phyloP scores from a whole-genome alignment of 2,329 filamentous ascomycete genomes.

The Exophiala sideris region DNA sequence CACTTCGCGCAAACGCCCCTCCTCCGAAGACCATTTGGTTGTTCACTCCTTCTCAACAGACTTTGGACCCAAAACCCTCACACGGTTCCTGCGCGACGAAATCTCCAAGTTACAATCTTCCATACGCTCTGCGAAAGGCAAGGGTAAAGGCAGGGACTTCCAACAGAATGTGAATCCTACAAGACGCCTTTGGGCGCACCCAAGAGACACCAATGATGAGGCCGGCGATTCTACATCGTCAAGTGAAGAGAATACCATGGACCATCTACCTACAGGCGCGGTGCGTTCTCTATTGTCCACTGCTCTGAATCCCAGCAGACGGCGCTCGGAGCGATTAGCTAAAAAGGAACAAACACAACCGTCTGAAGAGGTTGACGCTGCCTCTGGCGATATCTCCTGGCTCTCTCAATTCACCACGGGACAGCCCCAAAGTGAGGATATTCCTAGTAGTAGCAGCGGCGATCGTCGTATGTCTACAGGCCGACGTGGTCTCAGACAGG shows the following conservation, averaged over 20 bases:
- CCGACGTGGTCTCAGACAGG: background rate
- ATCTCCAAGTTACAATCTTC: slow-evolving; percentile 9
- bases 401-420: background rate
- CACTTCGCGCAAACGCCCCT: background rate
- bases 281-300: background rate
- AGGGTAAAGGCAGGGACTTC: slow-evolving; percentile 14
- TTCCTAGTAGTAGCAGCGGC: too few relatives aligned
- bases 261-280: too few relatives aligned
- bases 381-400: background rate
- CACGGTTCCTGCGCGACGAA: slow-evolving; percentile 17
- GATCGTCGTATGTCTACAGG: too few relatives aligned
- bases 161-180: background rate
- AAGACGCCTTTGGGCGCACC: too few relatives aligned
- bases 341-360: background rate
- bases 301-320: background rate
- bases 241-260: too few relatives aligned
- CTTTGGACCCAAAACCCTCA: slow-evolving; percentile 22
- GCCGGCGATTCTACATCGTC: too few relatives aligned
- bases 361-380: background rate
- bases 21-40: background rate
- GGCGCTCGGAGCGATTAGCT: background rate
- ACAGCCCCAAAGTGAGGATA: too few relatives aligned
- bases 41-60: slow-evolving; percentile 19
- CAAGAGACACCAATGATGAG: too few relatives aligned
- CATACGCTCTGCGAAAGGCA: background rate